phyloP scores from a whole-genome alignment of 805 yeast genomes.

The Suhomyces canberraensis region DNA sequence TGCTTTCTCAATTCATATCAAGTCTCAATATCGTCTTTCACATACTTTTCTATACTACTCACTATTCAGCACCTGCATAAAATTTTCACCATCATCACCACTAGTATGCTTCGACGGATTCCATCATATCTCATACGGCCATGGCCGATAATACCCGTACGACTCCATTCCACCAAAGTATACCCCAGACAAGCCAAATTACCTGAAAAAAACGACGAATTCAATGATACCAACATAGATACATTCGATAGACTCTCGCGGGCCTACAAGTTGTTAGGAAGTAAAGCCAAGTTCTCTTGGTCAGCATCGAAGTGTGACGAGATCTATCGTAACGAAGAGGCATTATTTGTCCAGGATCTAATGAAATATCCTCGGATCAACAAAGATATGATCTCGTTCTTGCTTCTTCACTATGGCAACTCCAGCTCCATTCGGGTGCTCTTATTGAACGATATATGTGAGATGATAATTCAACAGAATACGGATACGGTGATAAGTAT shows the following conservation, averaged over 20 bases:
- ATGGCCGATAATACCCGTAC: neutral
- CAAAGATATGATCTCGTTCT: slow-evolving; percentile 14
- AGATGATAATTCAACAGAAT: slow-evolving; percentile 8
- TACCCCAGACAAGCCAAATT: neutral
- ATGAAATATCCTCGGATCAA: slow-evolving; percentile 16
- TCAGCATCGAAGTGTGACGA: slow-evolving; percentile 13
- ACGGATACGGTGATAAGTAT: slow-evolving; percentile 6
- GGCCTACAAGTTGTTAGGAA: slow-evolving; percentile 10
- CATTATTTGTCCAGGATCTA: slow-evolving; percentile 19
- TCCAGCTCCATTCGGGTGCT: slow-evolving; percentile 19
- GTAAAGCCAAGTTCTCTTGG: slow-evolving; percentile 9
- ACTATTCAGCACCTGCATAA: too few relatives aligned
- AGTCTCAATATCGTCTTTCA: too few relatives aligned
- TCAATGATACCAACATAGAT: neutral
- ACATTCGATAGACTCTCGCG: slow-evolving; percentile 11
- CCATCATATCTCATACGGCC: neutral
- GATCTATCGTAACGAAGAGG: slow-evolving; percentile 9
- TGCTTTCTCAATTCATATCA: too few relatives aligned
- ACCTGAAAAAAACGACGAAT: too few relatives aligned
- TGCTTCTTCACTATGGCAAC: slow-evolving; percentile 11
- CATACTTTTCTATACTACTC: too few relatives aligned
- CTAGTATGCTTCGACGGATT: neutral
- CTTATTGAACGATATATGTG: slow-evolving; percentile 16
- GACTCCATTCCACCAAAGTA: neutral
- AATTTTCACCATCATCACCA: too few relatives aligned